These are phyloP conservation scores for Aschersonia sp. DNA, from an alignment of 2,329 filamentous ascomycete species.

Conservation along the genomic window DNA sequence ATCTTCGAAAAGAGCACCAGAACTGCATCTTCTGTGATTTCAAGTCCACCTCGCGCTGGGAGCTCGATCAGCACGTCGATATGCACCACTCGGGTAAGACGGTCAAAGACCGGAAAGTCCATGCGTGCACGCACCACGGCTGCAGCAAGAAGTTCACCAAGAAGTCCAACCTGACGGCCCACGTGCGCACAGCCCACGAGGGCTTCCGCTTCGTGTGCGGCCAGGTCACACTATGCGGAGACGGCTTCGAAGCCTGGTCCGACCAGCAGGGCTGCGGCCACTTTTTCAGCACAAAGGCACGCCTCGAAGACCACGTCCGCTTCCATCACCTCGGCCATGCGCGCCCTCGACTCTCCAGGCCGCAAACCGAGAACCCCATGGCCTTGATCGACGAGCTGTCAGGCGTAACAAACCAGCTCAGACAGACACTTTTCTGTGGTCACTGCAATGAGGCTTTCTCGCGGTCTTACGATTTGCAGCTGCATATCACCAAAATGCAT, in stretches of 20 bases:
- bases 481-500: slow-evolving; percentile 25
- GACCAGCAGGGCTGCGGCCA: slow-evolving; percentile 57
- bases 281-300: slow-evolving; percentile 62
- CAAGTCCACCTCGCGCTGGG: slow-evolving; percentile 49
- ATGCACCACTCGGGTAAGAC: slow-evolving; percentile 53
- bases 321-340: slow-evolving; percentile 57
- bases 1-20: slow-evolving; percentile 61
- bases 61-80: slow-evolving; percentile 66
- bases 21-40: slow-evolving; percentile 63
- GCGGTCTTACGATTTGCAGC: slow-evolving; percentile 33
- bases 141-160: slow-evolving; percentile 72
- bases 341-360: slow-evolving; percentile 21
- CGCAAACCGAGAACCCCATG: slow-evolving; percentile 4
- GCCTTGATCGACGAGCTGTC: slow-evolving; percentile 28
- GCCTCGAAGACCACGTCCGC: slow-evolving; percentile 72
- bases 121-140: slow-evolving; percentile 49
- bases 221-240: slow-evolving; percentile 41
- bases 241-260: slow-evolving; percentile 50
- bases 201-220: slow-evolving; percentile 71
- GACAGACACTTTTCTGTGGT: slow-evolving; percentile 29
- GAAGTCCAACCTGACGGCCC: slow-evolving; percentile 67
- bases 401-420: slow-evolving; percentile 23
- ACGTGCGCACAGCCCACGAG: slow-evolving; percentile 65
- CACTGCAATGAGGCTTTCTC: slow-evolving; percentile 32
- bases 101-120: slow-evolving; percentile 49